A percentile compares a stretch with the other conserved stretches of the same genome.
These are phyloP conservation scores for Magnaporthiopsis poae DNA, from an alignment of 2,329 filamentous ascomycete species.

Conservation along the genomic window DNA sequence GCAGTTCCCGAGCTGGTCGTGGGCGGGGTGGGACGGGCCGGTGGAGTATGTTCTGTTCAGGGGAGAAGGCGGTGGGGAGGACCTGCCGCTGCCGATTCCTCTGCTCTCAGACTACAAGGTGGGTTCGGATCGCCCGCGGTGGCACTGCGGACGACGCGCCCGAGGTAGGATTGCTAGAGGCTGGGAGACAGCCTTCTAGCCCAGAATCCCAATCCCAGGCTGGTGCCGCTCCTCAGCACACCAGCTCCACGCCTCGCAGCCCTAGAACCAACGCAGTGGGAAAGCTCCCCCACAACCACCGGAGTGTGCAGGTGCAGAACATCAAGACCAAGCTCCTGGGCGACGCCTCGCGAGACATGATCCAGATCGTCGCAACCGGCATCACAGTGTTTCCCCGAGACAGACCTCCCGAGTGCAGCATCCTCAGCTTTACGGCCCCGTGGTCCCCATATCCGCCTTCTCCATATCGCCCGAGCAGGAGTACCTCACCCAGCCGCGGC, in stretches of 20 bases:
- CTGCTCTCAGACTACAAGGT: neutral
- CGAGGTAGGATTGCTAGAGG: neutral
- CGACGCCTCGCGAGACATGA: neutral
- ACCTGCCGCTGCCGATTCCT: neutral
- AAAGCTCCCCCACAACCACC: neutral
- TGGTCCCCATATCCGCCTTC: neutral
- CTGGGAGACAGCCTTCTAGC: neutral
- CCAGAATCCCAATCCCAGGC: neutral
- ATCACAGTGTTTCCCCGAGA: no score
- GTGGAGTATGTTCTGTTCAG: neutral
- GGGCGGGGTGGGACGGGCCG: constrained; percentile 1
- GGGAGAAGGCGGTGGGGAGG: neutral
- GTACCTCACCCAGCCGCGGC: neutral
- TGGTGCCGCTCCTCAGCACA: neutral
- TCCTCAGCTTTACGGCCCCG: neutral
- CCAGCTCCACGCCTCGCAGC: neutral
- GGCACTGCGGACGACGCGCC: neutral
- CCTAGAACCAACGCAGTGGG: neutral
- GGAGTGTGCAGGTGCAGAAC: neutral
- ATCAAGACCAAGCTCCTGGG: neutral
- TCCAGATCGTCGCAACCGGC: neutral
- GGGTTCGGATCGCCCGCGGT: neutral
- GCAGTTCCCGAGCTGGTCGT: neutral
- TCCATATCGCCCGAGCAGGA: neutral
- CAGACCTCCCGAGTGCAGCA: neutral